Evolutionary conservation across 768 basidiomycete species (phyloP).

Genomic region (Hericium alpestre): DNA sequence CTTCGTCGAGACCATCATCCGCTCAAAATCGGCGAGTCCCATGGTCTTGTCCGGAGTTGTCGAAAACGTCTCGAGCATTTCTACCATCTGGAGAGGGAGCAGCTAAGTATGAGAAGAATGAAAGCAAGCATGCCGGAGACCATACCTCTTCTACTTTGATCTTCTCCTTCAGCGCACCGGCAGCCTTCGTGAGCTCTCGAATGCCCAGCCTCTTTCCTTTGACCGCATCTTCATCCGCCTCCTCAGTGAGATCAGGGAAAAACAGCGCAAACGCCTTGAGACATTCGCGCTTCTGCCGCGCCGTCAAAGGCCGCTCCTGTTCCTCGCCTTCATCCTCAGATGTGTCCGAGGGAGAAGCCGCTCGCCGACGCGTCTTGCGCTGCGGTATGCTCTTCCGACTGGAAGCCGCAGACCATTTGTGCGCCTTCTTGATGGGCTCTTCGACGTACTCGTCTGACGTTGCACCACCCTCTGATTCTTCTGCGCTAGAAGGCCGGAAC

Average conservation of each 20-base stretch:
- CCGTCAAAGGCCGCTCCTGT: constrained; percentile 25
- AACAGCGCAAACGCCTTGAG: constrained; percentile 60
- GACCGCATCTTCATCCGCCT: constrained; percentile 35
- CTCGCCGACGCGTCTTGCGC: background rate
- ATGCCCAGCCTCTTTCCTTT: constrained; percentile 48
- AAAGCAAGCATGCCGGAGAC: background rate
- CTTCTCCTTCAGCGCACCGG: constrained; percentile 58
- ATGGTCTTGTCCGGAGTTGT: constrained; percentile 60
- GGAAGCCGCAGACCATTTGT: background rate
- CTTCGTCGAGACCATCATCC: constrained; percentile 60
- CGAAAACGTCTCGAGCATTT: constrained; percentile 75
- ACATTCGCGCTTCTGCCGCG: constrained; percentile 42
- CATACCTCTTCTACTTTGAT: constrained; percentile 64
- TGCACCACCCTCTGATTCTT: constrained; percentile 13
- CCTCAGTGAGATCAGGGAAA: constrained; percentile 44
- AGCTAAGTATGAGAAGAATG: too few species aligned
- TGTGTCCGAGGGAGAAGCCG: background rate
- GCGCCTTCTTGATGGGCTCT: constrained; percentile 4
- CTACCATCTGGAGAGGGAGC: constrained; percentile 51
- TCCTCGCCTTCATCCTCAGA: background rate
- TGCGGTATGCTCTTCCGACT: too few species aligned
- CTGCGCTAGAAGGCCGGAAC: constrained; percentile 5
- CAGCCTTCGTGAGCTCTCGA: constrained; percentile 52
- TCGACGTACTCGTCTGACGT: constrained; percentile 11
- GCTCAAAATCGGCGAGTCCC: constrained; percentile 56